A percentile compares a stretch with the other conserved stretches of the same genome.
Evolutionary conservation across 129 eudicot species (phyloP).

Genomic region (Escallonia herrerae): DNA sequence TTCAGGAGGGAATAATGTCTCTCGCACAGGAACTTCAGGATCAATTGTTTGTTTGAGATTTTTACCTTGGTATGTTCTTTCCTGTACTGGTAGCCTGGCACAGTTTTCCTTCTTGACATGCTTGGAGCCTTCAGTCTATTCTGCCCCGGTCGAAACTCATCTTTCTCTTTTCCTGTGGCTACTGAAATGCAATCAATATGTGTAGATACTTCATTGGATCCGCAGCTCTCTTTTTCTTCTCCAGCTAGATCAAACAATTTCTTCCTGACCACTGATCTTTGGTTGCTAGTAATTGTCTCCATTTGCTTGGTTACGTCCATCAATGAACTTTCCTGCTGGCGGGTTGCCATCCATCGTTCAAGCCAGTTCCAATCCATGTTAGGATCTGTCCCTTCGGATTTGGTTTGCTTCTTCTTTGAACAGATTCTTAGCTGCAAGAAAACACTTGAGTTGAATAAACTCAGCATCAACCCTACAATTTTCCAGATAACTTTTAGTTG

Average conservation of each 20-base stretch:
- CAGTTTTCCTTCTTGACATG: constrained; percentile 43
- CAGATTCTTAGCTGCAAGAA: constrained; percentile 59
- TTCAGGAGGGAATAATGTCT: too few species aligned
- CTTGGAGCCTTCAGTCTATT: constrained; percentile 31
- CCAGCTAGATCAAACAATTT: constrained; percentile 27
- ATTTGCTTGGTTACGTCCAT: constrained; percentile 40
- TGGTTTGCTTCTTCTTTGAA: constrained; percentile 59
- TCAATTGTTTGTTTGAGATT: not conserved
- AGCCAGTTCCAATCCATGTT: constrained; percentile 84
- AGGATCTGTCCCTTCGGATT: constrained; percentile 40
- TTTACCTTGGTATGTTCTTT: constrained; percentile 41
- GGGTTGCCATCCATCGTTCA: constrained; percentile 96
- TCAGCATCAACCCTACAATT: not conserved
- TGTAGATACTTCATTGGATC: constrained; percentile 62
- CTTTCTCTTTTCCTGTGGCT: constrained; percentile 22
- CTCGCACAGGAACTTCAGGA: not conserved
- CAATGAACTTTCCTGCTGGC: constrained; percentile 48
- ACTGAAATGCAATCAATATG: constrained; percentile 29
- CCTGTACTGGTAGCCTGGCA: constrained; percentile 21
- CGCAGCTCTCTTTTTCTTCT: constrained; percentile 74
- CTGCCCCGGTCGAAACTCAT: constrained; percentile 23
- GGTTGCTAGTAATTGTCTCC: constrained; percentile 27
- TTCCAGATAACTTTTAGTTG: not conserved
- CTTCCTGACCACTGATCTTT: constrained; percentile 20
- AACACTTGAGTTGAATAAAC: not conserved